These are phyloP conservation scores for Lepidium sativum DNA, from an alignment of 345 rosid genomes.

Conservation along the genomic window DNA sequence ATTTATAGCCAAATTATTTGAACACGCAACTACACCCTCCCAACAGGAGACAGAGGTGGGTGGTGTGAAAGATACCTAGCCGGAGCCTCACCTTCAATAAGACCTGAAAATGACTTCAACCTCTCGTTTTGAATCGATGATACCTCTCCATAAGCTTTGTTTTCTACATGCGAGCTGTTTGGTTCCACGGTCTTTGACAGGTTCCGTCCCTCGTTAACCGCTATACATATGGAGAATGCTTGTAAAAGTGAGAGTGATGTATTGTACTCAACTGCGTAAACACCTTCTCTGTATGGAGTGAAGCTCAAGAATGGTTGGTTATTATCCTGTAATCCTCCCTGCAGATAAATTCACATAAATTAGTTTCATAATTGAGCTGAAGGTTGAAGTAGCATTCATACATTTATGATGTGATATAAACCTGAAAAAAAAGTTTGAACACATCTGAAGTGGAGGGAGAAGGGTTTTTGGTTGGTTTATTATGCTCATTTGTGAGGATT, in stretches of 20 bases:
- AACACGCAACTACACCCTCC: constrained; percentile 45
- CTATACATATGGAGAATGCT: constrained; percentile 78
- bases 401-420: constrained; percentile 6
- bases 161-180: constrained; percentile 18
- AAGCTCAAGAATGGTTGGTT: constrained; percentile 53
- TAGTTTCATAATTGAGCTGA: neutral
- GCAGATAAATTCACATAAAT: constrained; percentile 7
- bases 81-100: constrained; percentile 31
- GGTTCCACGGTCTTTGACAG: constrained; percentile 23
- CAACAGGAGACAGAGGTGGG: constrained; percentile 72
- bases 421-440: constrained; percentile 61
- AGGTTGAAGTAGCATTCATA: neutral
- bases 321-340: constrained; percentile 53
- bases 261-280: constrained; percentile 76
- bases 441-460: constrained; percentile 30
- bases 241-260: constrained; percentile 62
- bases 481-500: constrained; percentile 42
- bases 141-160: constrained; percentile 25
- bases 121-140: constrained; percentile 16
- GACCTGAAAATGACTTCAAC: constrained; percentile 29
- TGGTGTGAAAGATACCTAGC: constrained; percentile 46
- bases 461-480: constrained; percentile 20
- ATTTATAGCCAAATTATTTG: constrained; percentile 12
- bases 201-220: constrained; percentile 52
- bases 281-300: constrained; percentile 61